These are phyloP conservation scores for Agrocybe praecox DNA, from an alignment of 768 basidiomycete genomes.

Conservation along the genomic window DNA sequence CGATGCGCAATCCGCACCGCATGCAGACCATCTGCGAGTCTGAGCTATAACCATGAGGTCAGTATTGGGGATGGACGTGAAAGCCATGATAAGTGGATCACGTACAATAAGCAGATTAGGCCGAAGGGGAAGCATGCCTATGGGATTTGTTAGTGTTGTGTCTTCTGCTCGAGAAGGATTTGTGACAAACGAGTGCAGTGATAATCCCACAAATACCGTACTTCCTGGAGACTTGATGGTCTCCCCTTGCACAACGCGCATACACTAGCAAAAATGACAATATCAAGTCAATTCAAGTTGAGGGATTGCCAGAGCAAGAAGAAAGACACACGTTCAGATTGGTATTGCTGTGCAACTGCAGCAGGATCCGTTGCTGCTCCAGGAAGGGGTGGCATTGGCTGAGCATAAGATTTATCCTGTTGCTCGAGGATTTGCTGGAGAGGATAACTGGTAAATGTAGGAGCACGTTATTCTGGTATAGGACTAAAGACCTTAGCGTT, in stretches of 20 bases:
- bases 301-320: neutral
- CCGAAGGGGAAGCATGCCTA: constrained; percentile 11
- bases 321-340: neutral
- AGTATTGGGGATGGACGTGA: neutral
- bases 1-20: too few relatives aligned
- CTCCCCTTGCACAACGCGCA: constrained; percentile 11
- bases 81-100: neutral
- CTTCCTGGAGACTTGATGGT: constrained; percentile 12
- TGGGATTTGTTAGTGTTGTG: neutral
- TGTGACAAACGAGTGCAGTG: constrained; percentile 14
- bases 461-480: too few relatives aligned
- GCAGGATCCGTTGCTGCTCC: neutral
- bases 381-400: neutral
- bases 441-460: too few relatives aligned
- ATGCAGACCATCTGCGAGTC: neutral
- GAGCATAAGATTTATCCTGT: too few relatives aligned
- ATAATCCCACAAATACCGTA: constrained; percentile 16
- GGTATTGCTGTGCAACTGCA: neutral
- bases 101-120: constrained; percentile 11
- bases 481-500: too few relatives aligned
- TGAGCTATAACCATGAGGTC: neutral
- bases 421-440: too few relatives aligned
- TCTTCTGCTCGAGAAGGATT: neutral
- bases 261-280: neutral
- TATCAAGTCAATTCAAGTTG: neutral